Base-by-base conservation (phyloP, 805 yeast species). In the Teunomyces lycoperdinae region DNA sequence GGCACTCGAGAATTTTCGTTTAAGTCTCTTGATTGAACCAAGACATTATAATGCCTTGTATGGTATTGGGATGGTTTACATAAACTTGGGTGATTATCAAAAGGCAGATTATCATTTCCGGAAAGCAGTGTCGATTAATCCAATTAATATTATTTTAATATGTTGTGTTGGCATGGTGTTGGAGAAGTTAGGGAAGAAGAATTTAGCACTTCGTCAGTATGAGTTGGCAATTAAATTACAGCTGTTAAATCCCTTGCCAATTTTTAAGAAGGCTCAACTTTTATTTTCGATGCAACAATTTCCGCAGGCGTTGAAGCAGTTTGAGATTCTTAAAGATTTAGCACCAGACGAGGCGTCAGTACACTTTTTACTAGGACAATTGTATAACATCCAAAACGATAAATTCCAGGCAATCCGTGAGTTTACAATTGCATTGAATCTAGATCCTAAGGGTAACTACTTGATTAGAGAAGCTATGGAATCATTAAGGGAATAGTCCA, bases 281-380 rank as follows among this genome's bases (percentile, higher is more conserved):
- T 70, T 90, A 43, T 83, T 87, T 53, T 70, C 85, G 3, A 73
- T 88, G 78, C 86, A 84, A 50, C 78, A 81, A 50, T 89, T 81
- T 61, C 80, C 80, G 24, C 81, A 78, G 44, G 95, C 98, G 0
- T 69, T 90, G 49, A 76, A 74, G 33, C 87, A 83, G 61, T 87
- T 94, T 61, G 90, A 87, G 58, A 74, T 76, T 42, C 76, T 94
- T 46, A 81, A 79, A 53, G 78, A 80, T 26, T 67, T 89, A 46
- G 96, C 96, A 0, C 97, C 99, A 0, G 96, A 92, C 63, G 98
- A 92, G 63, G 96, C 97, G 0, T 84, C 89, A 45, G 96, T 92
- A 26, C 98, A 92, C 65, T 89, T 87, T 65, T 69, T 91, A 36
- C 71, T 94, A 41, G 99, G 97, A 9, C 89, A 89, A 59, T 74